Conservation (phyloP, 305 asterid species). For the Petunia hybrid region DNA sequence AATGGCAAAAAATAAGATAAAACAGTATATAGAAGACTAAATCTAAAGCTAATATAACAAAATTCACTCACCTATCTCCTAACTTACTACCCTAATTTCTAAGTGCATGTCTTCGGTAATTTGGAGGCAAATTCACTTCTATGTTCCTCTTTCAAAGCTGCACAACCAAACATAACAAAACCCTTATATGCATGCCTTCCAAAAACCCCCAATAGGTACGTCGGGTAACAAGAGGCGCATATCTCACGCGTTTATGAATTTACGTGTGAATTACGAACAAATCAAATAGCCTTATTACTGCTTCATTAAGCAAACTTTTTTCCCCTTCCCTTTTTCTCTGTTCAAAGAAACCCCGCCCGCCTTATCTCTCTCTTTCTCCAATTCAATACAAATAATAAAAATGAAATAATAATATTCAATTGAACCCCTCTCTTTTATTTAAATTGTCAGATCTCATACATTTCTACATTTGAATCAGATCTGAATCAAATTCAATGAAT, state of each 20-base stretch:
- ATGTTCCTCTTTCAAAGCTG: not conserved
- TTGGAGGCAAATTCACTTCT: too few species aligned
- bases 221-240: not conserved
- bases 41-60: too few species aligned
- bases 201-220: not conserved
- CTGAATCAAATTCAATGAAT: constrained; percentile 24
- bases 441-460: constrained; percentile 14
- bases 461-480: not conserved
- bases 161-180: not conserved
- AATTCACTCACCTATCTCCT: too few species aligned
- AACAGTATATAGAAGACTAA: too few species aligned
- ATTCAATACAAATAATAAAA: not conserved
- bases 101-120: too few species aligned
- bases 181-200: not conserved
- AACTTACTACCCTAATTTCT: too few species aligned
- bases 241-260: not conserved
- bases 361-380: constrained; percentile 22
- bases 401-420: not conserved
- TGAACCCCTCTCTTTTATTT: constrained; percentile 19
- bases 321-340: not conserved
- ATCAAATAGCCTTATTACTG: not conserved
- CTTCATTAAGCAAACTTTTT: not conserved
- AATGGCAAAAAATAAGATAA: too few species aligned
- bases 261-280: not conserved
- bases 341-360: constrained; percentile 21